phyloP scores from a whole-genome alignment of 2,329 filamentous ascomycete species.

The Capronia epimyces region DNA sequence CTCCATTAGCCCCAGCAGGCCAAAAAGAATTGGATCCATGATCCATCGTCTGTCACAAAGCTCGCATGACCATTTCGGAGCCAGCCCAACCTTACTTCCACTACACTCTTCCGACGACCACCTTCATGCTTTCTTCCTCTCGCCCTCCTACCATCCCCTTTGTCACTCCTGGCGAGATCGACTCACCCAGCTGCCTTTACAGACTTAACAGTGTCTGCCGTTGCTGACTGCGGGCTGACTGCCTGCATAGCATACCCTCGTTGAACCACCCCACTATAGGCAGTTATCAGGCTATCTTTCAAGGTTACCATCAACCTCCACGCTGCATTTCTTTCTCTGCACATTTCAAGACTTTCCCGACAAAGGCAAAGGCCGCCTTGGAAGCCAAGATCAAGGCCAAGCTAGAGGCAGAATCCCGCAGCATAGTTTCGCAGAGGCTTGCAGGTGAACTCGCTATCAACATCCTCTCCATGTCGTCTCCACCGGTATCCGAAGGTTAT shows the following conservation, averaged over 20 bases:
- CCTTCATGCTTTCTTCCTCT: constrained; percentile 4
- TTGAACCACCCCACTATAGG: constrained; percentile 1
- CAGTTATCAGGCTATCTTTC: neutral
- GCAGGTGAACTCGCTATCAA: constrained; percentile 13
- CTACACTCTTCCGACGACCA: constrained; percentile 10
- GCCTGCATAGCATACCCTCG: neutral
- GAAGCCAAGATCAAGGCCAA: neutral
- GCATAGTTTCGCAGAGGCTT: neutral
- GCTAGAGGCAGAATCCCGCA: neutral
- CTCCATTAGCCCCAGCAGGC: neutral
- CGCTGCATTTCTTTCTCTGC: neutral
- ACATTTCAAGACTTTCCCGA: neutral
- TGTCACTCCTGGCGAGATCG: neutral
- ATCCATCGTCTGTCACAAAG: constrained; percentile 11
- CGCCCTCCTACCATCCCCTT: neutral
- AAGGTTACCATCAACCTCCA: neutral
- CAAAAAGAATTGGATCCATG: neutral
- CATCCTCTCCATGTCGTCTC: constrained; percentile 13
- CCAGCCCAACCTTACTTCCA: constrained; percentile 24
- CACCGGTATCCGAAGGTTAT: constrained; percentile 16
- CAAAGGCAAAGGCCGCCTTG: neutral
- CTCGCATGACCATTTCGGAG: constrained; percentile 19
- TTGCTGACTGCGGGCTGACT: constrained; percentile 3
- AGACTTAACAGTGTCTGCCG: constrained; percentile 1
- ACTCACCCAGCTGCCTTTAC: neutral